Evolutionary conservation across 208 protist species (phyloP).

Genomic region (Crithidia thermophila): DNA sequence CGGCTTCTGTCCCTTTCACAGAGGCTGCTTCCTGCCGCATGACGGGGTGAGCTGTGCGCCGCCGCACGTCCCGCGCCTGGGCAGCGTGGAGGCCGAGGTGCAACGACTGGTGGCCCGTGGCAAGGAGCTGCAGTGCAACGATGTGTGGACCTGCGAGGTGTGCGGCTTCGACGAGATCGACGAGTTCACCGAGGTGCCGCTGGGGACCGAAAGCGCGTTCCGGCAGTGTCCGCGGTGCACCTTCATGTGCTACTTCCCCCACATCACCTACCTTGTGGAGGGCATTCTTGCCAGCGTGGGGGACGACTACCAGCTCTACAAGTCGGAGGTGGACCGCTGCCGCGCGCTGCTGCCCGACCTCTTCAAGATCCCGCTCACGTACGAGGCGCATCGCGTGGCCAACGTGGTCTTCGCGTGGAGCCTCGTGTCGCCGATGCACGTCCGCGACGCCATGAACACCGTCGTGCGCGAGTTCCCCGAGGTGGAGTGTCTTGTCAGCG

Average conservation of each 20-base stretch:
- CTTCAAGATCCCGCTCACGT: slow-evolving; percentile 83
- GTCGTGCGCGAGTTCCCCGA: slow-evolving; percentile 53
- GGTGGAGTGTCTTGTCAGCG: slow-evolving; percentile 65
- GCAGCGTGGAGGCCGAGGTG: slow-evolving; percentile 54
- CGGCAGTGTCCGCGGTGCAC: slow-evolving; percentile 76
- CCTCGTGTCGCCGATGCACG: slow-evolving; percentile 71
- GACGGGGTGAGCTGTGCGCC: slow-evolving; percentile 19
- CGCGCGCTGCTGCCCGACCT: slow-evolving; percentile 66
- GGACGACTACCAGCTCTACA: slow-evolving; percentile 90
- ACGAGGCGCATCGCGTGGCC: slow-evolving; percentile 83
- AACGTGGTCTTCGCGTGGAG: slow-evolving; percentile 87
- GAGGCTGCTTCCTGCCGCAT: slow-evolving; percentile 81
- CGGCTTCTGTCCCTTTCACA: slow-evolving; percentile 81
- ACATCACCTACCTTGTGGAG: slow-evolving; percentile 84
- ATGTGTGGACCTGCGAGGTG: slow-evolving; percentile 74
- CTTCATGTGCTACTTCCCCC: slow-evolving; percentile 83
- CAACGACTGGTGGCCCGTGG: slow-evolving; percentile 53
- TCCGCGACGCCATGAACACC: slow-evolving; percentile 69
- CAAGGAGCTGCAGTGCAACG: slow-evolving; percentile 35
- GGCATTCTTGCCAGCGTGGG: slow-evolving; percentile 51
- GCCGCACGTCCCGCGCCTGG: slow-evolving; percentile 34
- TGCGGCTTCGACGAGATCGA: slow-evolving; percentile 74
- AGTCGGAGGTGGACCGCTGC: slow-evolving; percentile 74
- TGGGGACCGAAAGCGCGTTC: slow-evolving; percentile 78
- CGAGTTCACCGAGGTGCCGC: slow-evolving; percentile 47